Base-by-base conservation (phyloP, 768 basidiomycete genomes). In the Infundibulicybe gibba region DNA sequence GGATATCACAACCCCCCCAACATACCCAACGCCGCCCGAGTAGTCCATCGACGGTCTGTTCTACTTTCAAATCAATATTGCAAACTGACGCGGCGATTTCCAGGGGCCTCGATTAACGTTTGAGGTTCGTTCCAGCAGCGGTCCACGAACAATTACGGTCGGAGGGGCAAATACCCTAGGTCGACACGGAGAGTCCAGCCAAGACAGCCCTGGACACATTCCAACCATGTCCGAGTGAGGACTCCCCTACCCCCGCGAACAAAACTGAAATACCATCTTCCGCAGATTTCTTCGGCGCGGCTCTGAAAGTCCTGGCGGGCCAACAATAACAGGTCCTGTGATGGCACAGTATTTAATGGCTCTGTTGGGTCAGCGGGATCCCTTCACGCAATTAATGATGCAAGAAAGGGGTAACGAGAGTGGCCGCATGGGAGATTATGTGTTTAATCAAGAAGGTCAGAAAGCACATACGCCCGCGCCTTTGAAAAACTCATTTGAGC, bases 401-500 rank as follows among this genome's bases (percentile, higher is more conserved):
- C 56, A 55, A 15, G 67, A 62, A 21, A 54, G 65, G 49, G 60
- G 60, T 21, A 69, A 76, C 3, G 71, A 75, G 46, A 67, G 66
- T 31, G 84, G 87, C 1, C 71, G 81, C 57, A 79, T 85, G 78
- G 94, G 94, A 3, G 94, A 97, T 62, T 97, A 95, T 68, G 94
- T 90, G 5, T 88, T 92, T 57, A 90, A 83, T 52, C 90, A 95
- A 65, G 89, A 92, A 77, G 89, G 93, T 84, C 45, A 46, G 45
- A 42, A 9, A 37, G 35, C 30, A 19, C 30, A 37, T 11, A 19
- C n/a, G 14, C 45, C 11, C 42, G 15, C 13, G 3, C 19, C 9
- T 10, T 31, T 6, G 6, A 35, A 20, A 4, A 30, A 13, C 17
- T 21, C 14, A 44, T 30, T 21, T 40, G 33, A 12, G 6, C 17